These are phyloP conservation scores for Excoecaria cochinchinensis DNA, from an alignment of 345 rosid species.

Conservation along the genomic window DNA sequence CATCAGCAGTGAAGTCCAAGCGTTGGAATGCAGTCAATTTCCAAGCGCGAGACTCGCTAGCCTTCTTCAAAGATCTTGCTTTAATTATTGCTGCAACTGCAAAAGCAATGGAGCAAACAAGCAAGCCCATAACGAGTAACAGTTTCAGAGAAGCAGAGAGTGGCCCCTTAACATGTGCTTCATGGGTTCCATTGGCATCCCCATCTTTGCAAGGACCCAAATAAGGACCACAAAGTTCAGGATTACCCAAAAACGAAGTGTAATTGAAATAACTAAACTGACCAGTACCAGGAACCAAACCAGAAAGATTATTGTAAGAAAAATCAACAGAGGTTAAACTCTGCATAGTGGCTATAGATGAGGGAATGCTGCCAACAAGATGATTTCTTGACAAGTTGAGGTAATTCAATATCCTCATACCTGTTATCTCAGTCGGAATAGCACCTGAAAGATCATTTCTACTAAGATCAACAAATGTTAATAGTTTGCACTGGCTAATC, in stretches of 20 bases:
- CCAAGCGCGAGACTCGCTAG: conserved; percentile 84
- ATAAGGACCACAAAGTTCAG: conserved; percentile 82
- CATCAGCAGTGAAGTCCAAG: conserved; percentile 78
- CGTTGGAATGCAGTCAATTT: conserved; percentile 95
- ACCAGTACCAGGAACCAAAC: conserved; percentile 84
- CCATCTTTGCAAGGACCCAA: conserved; percentile 75
- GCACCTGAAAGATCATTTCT: conserved; percentile 76
- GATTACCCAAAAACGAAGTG: conserved; percentile 81
- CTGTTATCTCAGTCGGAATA: conserved; percentile 70
- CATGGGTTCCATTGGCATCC: conserved; percentile 48
- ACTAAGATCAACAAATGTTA: conserved; percentile 81
- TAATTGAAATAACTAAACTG: conserved; percentile 89
- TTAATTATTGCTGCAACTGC: conserved; percentile 82
- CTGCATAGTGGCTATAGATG: conserved; percentile 77
- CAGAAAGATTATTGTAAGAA: conserved; percentile 84
- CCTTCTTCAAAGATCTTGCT: conserved; percentile 77
- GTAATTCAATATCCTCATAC: conserved; percentile 81
- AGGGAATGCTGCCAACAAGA: conserved; percentile 66
- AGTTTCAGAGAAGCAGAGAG: conserved; percentile 83
- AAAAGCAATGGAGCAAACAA: conserved; percentile 75
- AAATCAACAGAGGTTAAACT: conserved; percentile 91
- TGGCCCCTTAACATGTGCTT: conserved; percentile 55
- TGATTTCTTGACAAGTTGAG: conserved; percentile 79
- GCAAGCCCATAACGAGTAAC: conserved; percentile 72
- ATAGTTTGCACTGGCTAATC: conserved; percentile 74